These are phyloP conservation scores for Gaultheria prostrata DNA, from an alignment of 148 eudicot species.

Conservation along the genomic window DNA sequence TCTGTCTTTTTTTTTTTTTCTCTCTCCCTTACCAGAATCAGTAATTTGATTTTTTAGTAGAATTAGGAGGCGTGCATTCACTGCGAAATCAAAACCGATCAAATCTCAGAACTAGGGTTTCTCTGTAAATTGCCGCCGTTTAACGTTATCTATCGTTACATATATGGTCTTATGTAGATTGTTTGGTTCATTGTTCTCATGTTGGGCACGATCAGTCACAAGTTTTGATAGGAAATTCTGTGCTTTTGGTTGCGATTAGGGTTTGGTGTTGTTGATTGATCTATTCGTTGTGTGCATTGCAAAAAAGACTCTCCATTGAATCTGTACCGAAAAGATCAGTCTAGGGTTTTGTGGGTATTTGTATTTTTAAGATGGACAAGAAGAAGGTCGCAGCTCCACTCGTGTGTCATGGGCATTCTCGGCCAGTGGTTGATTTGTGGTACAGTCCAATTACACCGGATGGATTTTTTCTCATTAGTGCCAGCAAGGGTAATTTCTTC, in stretches of 20 bases:
- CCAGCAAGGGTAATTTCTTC: conserved; percentile 64
- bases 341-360: conserved; percentile 12
- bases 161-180: background rate
- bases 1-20: background rate
- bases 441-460: conserved; percentile 84
- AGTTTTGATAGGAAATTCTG: background rate
- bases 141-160: background rate
- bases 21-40: background rate
- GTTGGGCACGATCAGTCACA: conserved; percentile 8
- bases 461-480: conserved; percentile 80
- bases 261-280: background rate
- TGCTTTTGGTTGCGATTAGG: background rate
- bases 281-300: background rate
- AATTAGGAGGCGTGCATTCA: conserved; percentile 26
- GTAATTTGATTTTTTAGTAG: background rate
- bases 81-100: conserved; percentile 5
- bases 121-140: conserved; percentile 29
- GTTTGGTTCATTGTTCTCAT: background rate
- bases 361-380: conserved; percentile 49
- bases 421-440: conserved; percentile 85
- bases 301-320: background rate
- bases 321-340: background rate
- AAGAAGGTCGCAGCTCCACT: conserved; percentile 66
- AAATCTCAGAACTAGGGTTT: conserved; percentile 15
- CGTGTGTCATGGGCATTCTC: conserved; percentile 89